Evolutionary conservation across 192 early-diverging fungal species (phyloP).

Genomic region (Backusella westeae): DNA sequence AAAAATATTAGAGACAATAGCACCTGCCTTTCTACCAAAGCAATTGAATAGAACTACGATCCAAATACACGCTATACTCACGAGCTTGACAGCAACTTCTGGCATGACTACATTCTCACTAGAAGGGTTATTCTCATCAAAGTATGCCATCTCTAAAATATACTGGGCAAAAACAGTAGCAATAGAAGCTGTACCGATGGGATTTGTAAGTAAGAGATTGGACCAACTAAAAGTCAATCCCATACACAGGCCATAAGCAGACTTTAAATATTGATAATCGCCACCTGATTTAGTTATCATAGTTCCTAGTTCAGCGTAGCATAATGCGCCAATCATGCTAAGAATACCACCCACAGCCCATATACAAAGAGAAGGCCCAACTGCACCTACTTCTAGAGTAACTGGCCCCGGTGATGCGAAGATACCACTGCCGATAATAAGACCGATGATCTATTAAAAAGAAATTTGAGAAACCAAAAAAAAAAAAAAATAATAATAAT

Average conservation of each 20-base stretch:
- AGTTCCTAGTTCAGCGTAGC: slow-evolving; percentile 88
- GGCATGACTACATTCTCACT: slow-evolving; percentile 4
- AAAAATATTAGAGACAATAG: slow-evolving; percentile 64
- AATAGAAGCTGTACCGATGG: slow-evolving; percentile 48
- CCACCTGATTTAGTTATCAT: slow-evolving; percentile 82
- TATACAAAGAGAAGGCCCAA: slow-evolving; percentile 64
- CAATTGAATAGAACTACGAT: slow-evolving; percentile 38
- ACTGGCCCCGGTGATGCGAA: slow-evolving; percentile 79
- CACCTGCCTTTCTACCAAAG: slow-evolving; percentile 41
- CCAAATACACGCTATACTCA: slow-evolving; percentile 33
- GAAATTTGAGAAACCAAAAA: background rate
- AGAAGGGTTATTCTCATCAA: slow-evolving; percentile 5
- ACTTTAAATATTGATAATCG: slow-evolving; percentile 79
- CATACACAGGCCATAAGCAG: slow-evolving; percentile 56
- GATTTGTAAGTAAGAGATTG: slow-evolving; percentile 49
- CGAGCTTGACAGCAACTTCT: slow-evolving; percentile 21
- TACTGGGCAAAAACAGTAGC: slow-evolving; percentile 71
- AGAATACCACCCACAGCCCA: slow-evolving; percentile 72
- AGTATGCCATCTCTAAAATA: slow-evolving; percentile 53
- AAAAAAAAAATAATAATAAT: background rate
- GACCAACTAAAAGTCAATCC: slow-evolving; percentile 57
- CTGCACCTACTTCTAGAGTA: slow-evolving; percentile 55
- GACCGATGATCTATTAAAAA: slow-evolving; percentile 52
- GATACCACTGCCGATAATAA: slow-evolving; percentile 79
- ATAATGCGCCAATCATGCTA: slow-evolving; percentile 75